These are phyloP conservation scores for Aspergillus sp. DNA, from an alignment of 2,329 filamentous ascomycete species.

Conservation along the genomic window DNA sequence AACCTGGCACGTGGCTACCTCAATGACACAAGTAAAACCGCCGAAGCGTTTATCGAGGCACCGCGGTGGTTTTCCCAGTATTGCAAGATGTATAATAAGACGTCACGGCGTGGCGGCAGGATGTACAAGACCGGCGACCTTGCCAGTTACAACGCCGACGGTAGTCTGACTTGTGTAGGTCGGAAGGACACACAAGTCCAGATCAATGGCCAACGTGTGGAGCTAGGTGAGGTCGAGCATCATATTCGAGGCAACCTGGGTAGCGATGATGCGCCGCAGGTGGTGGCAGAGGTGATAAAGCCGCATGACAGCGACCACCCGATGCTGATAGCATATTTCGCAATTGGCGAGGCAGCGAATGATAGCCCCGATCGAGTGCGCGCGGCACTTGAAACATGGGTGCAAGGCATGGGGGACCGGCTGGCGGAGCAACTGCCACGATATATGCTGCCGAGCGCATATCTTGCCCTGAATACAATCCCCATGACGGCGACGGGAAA, in stretches of 20 bases:
- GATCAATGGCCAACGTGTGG: conserved; percentile 36
- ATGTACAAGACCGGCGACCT: conserved; percentile 40
- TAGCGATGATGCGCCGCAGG: conserved; percentile 34
- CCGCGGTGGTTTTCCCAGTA: conserved; percentile 16
- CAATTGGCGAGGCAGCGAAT: conserved; percentile 26
- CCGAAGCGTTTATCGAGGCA: conserved; percentile 23
- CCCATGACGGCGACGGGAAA: conserved; percentile 39
- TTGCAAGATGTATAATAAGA: background rate
- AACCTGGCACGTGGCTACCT: conserved; percentile 43
- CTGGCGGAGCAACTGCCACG: conserved; percentile 34
- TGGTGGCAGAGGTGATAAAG: conserved; percentile 43
- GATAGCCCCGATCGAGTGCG: conserved; percentile 19
- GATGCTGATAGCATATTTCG: conserved; percentile 49
- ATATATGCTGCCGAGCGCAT: conserved; percentile 40
- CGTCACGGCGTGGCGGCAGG: conserved; percentile 1
- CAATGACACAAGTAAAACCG: conserved; percentile 24
- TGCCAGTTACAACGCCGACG: conserved; percentile 30
- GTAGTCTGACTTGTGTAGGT: conserved; percentile 31
- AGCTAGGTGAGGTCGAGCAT: conserved; percentile 36
- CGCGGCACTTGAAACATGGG: conserved; percentile 28
- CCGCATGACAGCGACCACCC: conserved; percentile 35
- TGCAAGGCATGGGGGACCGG: conserved; percentile 29
- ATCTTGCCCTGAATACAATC: conserved; percentile 39
- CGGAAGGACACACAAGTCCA: conserved; percentile 38
- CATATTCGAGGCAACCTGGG: conserved; percentile 35